These are phyloP conservation scores for Hypoxylon cercidicola DNA, from an alignment of 495 filamentous ascomycete species.

Conservation along the genomic window DNA sequence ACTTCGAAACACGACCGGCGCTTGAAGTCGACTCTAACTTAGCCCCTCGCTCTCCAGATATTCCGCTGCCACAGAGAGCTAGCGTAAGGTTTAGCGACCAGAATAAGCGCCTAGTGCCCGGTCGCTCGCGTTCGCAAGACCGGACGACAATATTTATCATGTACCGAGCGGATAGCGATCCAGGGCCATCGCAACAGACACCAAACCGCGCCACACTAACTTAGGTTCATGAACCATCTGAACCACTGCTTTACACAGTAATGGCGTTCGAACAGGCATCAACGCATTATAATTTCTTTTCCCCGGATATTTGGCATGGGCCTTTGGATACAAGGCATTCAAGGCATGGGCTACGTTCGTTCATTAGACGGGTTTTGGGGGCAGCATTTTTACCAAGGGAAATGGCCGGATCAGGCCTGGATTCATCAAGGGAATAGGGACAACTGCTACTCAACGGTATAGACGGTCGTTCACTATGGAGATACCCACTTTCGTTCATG, in stretches of 20 bases:
- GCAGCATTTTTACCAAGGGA: background rate
- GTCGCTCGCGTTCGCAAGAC: slow-evolving; percentile 15
- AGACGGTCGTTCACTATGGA: slow-evolving; percentile 16
- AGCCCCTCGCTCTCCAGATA: background rate
- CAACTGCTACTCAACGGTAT: slow-evolving; percentile 1
- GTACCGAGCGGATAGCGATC: slow-evolving; percentile 28
- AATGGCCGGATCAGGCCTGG: background rate
- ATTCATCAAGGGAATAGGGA: slow-evolving; percentile 1
- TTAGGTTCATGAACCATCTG: background rate
- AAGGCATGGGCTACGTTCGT: slow-evolving; percentile 6
- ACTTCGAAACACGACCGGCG: slow-evolving; percentile 4
- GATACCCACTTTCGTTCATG: slow-evolving; percentile 27
- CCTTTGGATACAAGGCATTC: background rate
- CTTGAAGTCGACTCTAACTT: background rate
- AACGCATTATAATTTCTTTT: background rate
- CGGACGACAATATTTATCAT: slow-evolving; percentile 36
- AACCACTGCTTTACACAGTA: background rate
- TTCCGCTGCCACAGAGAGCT: background rate
- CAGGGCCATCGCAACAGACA: slow-evolving; percentile 8
- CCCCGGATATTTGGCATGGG: background rate
- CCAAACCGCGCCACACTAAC: slow-evolving; percentile 6
- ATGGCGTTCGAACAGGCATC: slow-evolving; percentile 7
- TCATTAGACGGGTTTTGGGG: slow-evolving; percentile 4
- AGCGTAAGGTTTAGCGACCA: slow-evolving; percentile 18
- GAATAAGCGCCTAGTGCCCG: slow-evolving; percentile 1